Base-by-base conservation (phyloP, 495 filamentous ascomycete genomes). In the Jackrogersella multiformis region DNA sequence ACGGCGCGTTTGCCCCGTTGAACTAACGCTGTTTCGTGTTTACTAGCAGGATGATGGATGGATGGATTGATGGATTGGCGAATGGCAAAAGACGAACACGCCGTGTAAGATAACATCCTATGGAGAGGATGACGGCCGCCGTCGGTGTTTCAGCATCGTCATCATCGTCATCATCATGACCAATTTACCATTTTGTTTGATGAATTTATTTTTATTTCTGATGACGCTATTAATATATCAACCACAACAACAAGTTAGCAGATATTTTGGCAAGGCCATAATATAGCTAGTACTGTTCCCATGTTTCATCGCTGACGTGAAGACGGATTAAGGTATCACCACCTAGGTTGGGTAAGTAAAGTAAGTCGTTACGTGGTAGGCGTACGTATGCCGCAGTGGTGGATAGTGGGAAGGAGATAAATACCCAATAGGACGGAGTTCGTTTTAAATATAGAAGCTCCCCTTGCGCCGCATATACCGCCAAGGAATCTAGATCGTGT, bases 361-460 rank as follows among this genome's bases (percentile, higher is more conserved):
- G n/a, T n/a, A n/a, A n/a, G n/a, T n/a, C n/a, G n/a, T n/a, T n/a
- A n/a, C n/a, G n/a, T n/a, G n/a, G n/a, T n/a, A n/a, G n/a, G n/a
- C n/a, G 15, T 35, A 3, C 0, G 48, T 5, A 35, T 35, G 48
- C 28, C 15, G 26, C 8, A 32, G 46, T 5, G 26, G 21, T 30
- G 26, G 7, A 5, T 9, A 8, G 26, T 28, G 49, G 10, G 21
- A 5, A 5, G 23, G 21, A 13, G 44, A 48, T 48, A n/a, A n/a
- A n/a, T n/a, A n/a, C n/a, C n/a, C n/a, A n/a, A n/a, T n/a, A n/a
- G n/a, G n/a, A n/a, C n/a, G n/a, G 18, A 21, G 41, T 8, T 44
- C 20, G 44, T 48, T 48, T 48, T 48, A 48, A 48, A 48, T 48
- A 48, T 28, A 48, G 44, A 28, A n/a, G n/a, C n/a, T n/a, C n/a